phyloP scores from a whole-genome alignment of 2,329 filamentous ascomycete species.

The Canariomyces notabilis region DNA sequence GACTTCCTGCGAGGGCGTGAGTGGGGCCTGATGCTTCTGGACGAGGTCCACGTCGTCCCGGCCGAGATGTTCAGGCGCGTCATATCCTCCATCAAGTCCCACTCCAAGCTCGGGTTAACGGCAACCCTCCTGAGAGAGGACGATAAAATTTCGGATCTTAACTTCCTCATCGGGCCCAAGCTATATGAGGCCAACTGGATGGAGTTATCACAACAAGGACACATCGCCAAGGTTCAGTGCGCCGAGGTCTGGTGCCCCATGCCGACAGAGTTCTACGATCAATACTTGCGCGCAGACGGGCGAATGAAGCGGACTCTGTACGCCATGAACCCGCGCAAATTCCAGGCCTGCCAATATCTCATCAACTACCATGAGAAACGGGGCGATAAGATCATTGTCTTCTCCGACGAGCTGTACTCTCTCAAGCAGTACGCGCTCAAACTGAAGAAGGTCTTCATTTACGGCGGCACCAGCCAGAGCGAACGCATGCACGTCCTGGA shows the following conservation, averaged over 20 bases:
- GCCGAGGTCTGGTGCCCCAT: slow-evolving; percentile 99
- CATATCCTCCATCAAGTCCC: slow-evolving; percentile 86
- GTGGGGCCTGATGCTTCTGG: slow-evolving; percentile 95
- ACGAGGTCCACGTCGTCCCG: slow-evolving; percentile 97
- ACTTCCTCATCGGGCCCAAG: slow-evolving; percentile 96
- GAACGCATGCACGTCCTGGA: slow-evolving; percentile 85
- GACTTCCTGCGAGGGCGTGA: slow-evolving; percentile 82
- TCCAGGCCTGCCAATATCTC: slow-evolving; percentile 95
- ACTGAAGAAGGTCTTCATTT: slow-evolving; percentile 83
- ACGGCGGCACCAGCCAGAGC: slow-evolving; percentile 76
- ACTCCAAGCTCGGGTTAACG: slow-evolving; percentile 90
- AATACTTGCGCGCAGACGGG: slow-evolving; percentile 71
- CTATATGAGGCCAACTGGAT: slow-evolving; percentile 99
- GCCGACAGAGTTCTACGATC: slow-evolving; percentile 96
- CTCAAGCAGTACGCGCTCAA: slow-evolving; percentile 80
- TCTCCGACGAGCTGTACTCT: slow-evolving; percentile 95
- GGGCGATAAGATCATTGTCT: slow-evolving; percentile 97
- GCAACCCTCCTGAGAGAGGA: slow-evolving; percentile 93
- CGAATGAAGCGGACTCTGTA: slow-evolving; percentile 56
- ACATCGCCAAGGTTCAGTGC: slow-evolving; percentile 95
- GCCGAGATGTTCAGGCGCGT: slow-evolving; percentile 95
- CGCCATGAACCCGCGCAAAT: slow-evolving; percentile 97
- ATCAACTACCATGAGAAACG: slow-evolving; percentile 95
- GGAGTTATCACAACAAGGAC: slow-evolving; percentile 92
- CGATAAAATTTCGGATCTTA: slow-evolving; percentile 95